Conservation (phyloP, 2,329 filamentous ascomycete species). For the Cercospora beticola region DNA sequence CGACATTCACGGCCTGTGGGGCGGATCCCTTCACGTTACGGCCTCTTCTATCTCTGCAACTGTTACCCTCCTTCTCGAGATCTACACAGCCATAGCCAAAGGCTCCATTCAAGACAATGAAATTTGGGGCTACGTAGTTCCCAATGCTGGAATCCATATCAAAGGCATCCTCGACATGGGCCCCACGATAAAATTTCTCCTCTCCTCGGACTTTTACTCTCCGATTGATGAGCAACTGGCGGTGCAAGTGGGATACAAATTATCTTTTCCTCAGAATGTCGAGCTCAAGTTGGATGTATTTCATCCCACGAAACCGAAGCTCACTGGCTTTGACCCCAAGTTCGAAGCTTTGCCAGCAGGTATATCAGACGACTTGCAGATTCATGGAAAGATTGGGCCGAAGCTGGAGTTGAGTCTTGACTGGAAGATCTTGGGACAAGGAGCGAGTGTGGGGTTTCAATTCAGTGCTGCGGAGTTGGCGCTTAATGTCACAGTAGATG, state of each 20-base stretch:
- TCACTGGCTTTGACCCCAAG: slow-evolving; percentile 10
- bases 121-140: slow-evolving; percentile 12
- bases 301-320: not conserved
- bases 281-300: slow-evolving; percentile 1
- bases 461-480: slow-evolving; percentile 12
- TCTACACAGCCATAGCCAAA: slow-evolving; percentile 7
- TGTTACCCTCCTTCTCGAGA: not conserved
- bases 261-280: slow-evolving; percentile 2
- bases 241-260: slow-evolving; percentile 12
- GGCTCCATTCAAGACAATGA: slow-evolving; percentile 2
- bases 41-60: not conserved
- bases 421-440: slow-evolving; percentile 8
- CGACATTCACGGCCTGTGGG: slow-evolving; percentile 6
- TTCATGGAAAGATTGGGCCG: slow-evolving; percentile 8
- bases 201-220: slow-evolving; percentile 8
- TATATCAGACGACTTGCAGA: slow-evolving; percentile 2
- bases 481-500: slow-evolving; percentile 1
- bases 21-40: not conserved
- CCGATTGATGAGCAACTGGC: slow-evolving; percentile 1
- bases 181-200: slow-evolving; percentile 13
- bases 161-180: slow-evolving; percentile 15
- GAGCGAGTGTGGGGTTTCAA: slow-evolving; percentile 3
- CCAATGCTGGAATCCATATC: slow-evolving; percentile 15
- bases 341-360: slow-evolving; percentile 6
- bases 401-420: slow-evolving; percentile 12